These are phyloP conservation scores for Trichophyton rubrum DNA, from an alignment of 2,329 filamentous ascomycete genomes.

Conservation along the genomic window DNA sequence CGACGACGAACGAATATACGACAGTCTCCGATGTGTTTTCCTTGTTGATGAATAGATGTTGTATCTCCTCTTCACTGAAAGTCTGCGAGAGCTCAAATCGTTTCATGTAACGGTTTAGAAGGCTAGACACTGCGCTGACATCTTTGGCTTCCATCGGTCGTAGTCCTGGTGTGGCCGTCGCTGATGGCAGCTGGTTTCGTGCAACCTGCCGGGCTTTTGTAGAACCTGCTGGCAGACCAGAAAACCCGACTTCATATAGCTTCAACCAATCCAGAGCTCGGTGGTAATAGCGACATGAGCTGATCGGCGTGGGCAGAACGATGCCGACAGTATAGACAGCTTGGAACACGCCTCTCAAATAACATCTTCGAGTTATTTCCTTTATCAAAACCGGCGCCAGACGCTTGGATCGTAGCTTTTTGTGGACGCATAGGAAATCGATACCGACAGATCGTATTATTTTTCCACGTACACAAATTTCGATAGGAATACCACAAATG, in stretches of 20 bases:
- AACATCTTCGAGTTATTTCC: constrained; percentile 87
- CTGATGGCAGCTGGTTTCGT: constrained; percentile 69
- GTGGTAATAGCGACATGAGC: constrained; percentile 91
- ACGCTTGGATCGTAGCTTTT: constrained; percentile 88
- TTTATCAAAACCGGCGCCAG: constrained; percentile 92
- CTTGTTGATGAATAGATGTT: constrained; percentile 76
- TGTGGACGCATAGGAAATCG: constrained; percentile 97
- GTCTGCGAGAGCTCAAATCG: constrained; percentile 76
- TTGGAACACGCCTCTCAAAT: constrained; percentile 76
- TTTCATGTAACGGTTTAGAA: constrained; percentile 64
- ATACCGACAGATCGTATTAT: constrained; percentile 74
- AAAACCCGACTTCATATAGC: constrained; percentile 88
- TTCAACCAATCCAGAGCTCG: constrained; percentile 92
- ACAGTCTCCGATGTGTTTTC: constrained; percentile 61
- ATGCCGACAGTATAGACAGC: constrained; percentile 92
- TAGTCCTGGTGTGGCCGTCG: constrained; percentile 60
- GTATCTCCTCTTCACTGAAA: constrained; percentile 66
- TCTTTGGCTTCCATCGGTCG: constrained; percentile 71
- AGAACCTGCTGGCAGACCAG: constrained; percentile 68
- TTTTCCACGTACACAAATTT: constrained; percentile 66
- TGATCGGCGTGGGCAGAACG: constrained; percentile 80
- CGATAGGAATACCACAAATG: constrained; percentile 84
- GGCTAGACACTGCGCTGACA: constrained; percentile 57
- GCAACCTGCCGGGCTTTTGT: constrained; percentile 75
- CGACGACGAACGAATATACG: constrained; percentile 87